Evolutionary conservation across 257 asterid species (phyloP), one percentile per base, ranked within the genome.

Genomic region (Ehretia macrophylla): DNA sequence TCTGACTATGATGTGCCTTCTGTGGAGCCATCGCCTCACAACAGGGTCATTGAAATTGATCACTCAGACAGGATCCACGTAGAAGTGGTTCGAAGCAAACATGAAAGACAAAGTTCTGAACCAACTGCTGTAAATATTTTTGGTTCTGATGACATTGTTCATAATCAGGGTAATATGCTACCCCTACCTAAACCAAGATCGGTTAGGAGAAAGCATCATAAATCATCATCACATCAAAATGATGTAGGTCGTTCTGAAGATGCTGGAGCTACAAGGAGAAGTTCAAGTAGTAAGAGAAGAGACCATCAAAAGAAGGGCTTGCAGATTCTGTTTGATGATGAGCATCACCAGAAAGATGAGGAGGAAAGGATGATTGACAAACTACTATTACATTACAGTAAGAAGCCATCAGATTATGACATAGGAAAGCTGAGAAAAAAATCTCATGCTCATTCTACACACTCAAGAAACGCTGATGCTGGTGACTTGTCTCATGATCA

Each of bases 321-420:
- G 74, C 85, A 81, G 67, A 59, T 65, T 48, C 56, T 81, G 81
- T 75, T 77, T 47, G 87, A 85, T 20, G 85, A 80, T 71, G 86
- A 82, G 47, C 82, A 79, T 59, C 72, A 71, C 35, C 50, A 22
- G 38, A 72, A 65, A 39, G 87, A 84, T 18, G 88, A 80, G 4
- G 97, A 93, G 72, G 99, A 92, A 68, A 85, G 27, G 66, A 73
- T 85, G 78, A 89, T 93, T 23, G 97, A 93, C 62, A 82, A 86
- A 55, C 80, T 93, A 57, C 57, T 93, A 73, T 68, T 89, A 64
- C 96, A 85, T 78, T 93, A 93, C 85, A 77, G 96, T 81, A 86
- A 80, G 85, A 89, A 83, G 70, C 86, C 85, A 51, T 60, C 94
- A 27, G 69, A 72, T 39, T 72, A 55, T 68, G 91, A 72, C 46